Evolutionary conservation across 1,284 basidiomycete species (phyloP).

Genomic region (Paramarasmius palmivorus): DNA sequence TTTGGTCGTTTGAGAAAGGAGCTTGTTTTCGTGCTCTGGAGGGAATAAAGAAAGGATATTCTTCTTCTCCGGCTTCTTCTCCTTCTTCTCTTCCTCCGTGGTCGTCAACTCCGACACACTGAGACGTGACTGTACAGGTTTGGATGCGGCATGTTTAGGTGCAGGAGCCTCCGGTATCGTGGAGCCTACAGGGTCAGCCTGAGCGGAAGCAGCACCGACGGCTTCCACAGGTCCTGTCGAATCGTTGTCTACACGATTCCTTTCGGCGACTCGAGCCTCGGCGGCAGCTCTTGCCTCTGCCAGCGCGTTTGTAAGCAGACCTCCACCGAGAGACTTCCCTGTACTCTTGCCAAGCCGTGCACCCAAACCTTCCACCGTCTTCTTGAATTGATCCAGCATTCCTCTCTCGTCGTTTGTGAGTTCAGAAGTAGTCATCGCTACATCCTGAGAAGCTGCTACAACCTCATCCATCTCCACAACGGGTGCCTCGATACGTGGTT

Average conservation of each 20-base stretch:
- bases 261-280: slow-evolving; percentile 66
- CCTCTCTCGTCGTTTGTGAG: slow-evolving; percentile 32
- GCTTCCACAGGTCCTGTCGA: slow-evolving; percentile 23
- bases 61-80: not conserved
- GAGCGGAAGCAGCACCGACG: slow-evolving; percentile 17
- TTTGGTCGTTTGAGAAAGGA: slow-evolving; percentile 41
- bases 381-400: slow-evolving; percentile 64
- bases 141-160: no score
- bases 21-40: slow-evolving; percentile 3
- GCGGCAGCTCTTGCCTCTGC: slow-evolving; percentile 72
- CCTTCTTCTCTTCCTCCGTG: slow-evolving; percentile 17
- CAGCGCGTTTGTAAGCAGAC: slow-evolving; percentile 54
- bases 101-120: slow-evolving; percentile 56
- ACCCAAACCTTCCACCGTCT: slow-evolving; percentile 67
- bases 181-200: not conserved
- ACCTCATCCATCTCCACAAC: not conserved
- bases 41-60: slow-evolving; percentile 10
- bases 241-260: slow-evolving; percentile 48
- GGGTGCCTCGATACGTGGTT: slow-evolving; percentile 5
- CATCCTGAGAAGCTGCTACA: not conserved
- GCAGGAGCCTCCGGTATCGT: not conserved
- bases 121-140: slow-evolving; percentile 34
- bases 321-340: slow-evolving; percentile 63
- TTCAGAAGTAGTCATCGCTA: slow-evolving; percentile 7
- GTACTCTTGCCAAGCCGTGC: slow-evolving; percentile 59